Evolutionary conservation across 768 basidiomycete species (phyloP), one percentile per base, ranked within the genome.

Genomic region (Termitomyces sp.): DNA sequence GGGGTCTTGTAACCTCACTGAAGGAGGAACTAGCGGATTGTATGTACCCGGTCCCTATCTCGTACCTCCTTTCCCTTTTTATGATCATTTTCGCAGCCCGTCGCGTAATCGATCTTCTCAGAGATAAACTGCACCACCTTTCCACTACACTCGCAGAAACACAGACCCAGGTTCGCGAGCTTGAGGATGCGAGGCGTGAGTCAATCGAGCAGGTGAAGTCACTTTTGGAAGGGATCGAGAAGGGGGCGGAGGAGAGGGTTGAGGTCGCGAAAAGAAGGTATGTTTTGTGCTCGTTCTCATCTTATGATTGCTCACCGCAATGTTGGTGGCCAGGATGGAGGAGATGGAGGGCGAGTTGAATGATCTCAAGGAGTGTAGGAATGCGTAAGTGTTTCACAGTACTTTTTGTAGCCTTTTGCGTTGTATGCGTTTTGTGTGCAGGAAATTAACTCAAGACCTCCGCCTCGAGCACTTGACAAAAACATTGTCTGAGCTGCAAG

Each of bases 81-180:
- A 53, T 36, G 10, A 22, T 24, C 50, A n/a, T 56, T 33, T 3
- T 47, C 14, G 26, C 40, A 77, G 75, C 76, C 4, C 67, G 70
- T 33, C 68, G 74, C 44, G 74, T 76, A 5, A 72, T 67, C 3
- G 75, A 76, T 43, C 63, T 78, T 4, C 65, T 76, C 2, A 70
- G 76, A 24, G 72, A 75, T 55, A 76, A 77, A 55, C 65, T 75
- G 0, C 68, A 73, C 46, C 60, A 70, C 48, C 64, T 72, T 18
- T 66, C 72, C 1, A 63, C 68, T 8, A 68, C 72, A 45, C 61
- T 76, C 0, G 72, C 71, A 1, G 72, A 74, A 18, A 48, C 70
- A 1, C 70, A 68, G 51, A 64, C 57, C 6, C 68, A 70, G 5
- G 61, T 75, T 20, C 66, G 63, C 13, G 75, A 75, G n/a, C 65